Base-by-base conservation (phyloP, 1,139 yeast genomes). In the Komagataea norvegica region DNA sequence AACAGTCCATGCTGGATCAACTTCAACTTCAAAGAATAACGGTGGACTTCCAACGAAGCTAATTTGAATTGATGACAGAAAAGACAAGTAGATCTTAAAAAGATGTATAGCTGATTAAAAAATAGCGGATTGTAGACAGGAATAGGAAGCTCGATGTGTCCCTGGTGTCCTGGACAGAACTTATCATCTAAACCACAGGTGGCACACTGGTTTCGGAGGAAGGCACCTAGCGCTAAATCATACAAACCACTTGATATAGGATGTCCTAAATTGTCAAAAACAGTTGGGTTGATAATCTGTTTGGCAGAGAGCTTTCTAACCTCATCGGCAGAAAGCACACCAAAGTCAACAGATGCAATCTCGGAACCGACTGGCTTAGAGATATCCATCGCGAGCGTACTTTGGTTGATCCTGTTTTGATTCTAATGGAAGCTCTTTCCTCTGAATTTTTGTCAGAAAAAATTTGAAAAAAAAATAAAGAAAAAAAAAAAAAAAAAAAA, bases 91-190 rank as follows among this genome's bases (percentile, higher is more conserved):
- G 91, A 74, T 60, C 97, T 73, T 56, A 93, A 70, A 54, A 82
- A 79, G 44, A 85, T 73, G 67, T 81, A 91, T 70, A 93, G 70
- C 62, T 91, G 97, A 57, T 79, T 77, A 76, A 93, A 91, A 58
- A 93, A 91, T 54, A 93, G 67, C 14, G 98, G 97, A 59, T 88
- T 91, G 68, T 88, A 93, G 33, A 87, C 94, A 6, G 97, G 95
- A 28, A 87, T 82, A 8, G 98, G 98, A 50, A 93, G 73, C 60
- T 91, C 96, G 44, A 93, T 88, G 62, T 93, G 98, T 43, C 99
- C 99, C 65, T 87, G 88, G 62, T 93, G 99, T 26, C 99, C 99
- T 3, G 97, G 96, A 66, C 99, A 93, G 55, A 77, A 82, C 56
- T 85, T 79, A 52, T 91, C 97, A 59, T 88, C 96, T 46, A 91